Conservation (phyloP, 1,284 basidiomycete species). For the Singerocomus inundabilis region DNA sequence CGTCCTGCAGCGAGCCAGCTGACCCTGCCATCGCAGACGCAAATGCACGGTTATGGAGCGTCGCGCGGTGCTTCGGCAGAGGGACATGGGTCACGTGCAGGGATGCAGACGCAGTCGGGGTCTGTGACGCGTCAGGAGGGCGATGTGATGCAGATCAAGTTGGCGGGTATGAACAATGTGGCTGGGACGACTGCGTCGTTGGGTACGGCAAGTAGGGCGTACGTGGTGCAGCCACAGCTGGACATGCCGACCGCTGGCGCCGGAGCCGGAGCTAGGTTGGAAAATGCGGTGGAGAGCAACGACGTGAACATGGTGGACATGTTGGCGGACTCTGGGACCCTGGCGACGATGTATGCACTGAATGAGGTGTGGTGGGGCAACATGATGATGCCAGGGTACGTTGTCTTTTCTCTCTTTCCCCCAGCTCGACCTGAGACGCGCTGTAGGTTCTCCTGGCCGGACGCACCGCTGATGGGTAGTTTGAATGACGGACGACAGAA, state of each 20-base stretch:
- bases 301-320: conserved; percentile 41
- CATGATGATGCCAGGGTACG: conserved; percentile 80
- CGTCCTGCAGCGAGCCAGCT: conserved; percentile 30
- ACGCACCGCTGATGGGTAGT: conserved; percentile 25
- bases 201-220: conserved; percentile 15
- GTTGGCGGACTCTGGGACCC: conserved; percentile 54
- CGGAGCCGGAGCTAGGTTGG: too few species aligned
- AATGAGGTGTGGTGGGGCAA: conserved; percentile 72
- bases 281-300: conserved; percentile 19
- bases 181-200: background rate
- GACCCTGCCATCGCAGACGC: conserved; percentile 6
- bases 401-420: background rate
- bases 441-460: conserved; percentile 34
- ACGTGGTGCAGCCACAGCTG: conserved; percentile 9
- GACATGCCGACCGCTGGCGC: too few species aligned
- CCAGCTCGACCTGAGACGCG: too few species aligned
- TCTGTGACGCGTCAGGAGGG: conserved; percentile 12
- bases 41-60: background rate
- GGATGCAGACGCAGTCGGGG: conserved; percentile 8
- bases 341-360: conserved; percentile 70
- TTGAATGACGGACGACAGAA: conserved; percentile 17
- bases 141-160: conserved; percentile 23
- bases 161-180: background rate
- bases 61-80: conserved; percentile 5
- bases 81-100: background rate